Percentiles rank a stretch among this genome's conserved stretches.
phyloP scores from a whole-genome alignment of 2,329 filamentous ascomycete genomes.

The Trichoderma cornu-damae region DNA sequence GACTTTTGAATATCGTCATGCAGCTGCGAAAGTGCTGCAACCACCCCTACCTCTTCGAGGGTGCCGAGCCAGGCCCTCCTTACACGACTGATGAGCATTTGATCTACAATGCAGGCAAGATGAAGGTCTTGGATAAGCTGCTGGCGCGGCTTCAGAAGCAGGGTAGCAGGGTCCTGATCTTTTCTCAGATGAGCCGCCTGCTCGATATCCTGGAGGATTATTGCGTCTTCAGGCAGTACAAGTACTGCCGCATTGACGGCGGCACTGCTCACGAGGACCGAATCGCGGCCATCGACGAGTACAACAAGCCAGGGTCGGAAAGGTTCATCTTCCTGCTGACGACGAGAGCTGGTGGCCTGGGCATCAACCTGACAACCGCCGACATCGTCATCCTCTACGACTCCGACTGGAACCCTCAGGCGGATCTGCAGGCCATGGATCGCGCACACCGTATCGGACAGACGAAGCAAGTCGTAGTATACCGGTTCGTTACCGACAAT shows the following conservation, averaged over 20 bases:
- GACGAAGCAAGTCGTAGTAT: slow-evolving; percentile 95
- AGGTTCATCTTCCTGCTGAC: slow-evolving; percentile 96
- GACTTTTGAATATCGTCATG: slow-evolving; percentile 98
- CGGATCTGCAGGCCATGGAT: slow-evolving; percentile 98
- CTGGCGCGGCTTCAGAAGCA: slow-evolving; percentile 76
- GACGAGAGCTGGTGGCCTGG: slow-evolving; percentile 88
- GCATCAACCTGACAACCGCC: slow-evolving; percentile 91
- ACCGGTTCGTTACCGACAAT: slow-evolving; percentile 94
- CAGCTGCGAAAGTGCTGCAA: slow-evolving; percentile 98
- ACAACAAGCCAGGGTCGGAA: slow-evolving; percentile 92
- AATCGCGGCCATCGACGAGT: slow-evolving; percentile 95
- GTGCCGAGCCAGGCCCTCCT: slow-evolving; percentile 91
- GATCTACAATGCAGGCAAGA: slow-evolving; percentile 89
- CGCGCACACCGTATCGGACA: slow-evolving; percentile 97
- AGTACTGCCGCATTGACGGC: slow-evolving; percentile 96
- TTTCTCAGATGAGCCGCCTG: slow-evolving; percentile 98
- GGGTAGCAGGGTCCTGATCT: slow-evolving; percentile 94
- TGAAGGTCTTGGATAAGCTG: slow-evolving; percentile 93
- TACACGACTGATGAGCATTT: slow-evolving; percentile 98
- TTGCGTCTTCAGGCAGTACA: slow-evolving; percentile 89
- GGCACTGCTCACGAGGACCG: slow-evolving; percentile 96
- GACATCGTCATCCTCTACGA: slow-evolving; percentile 97
- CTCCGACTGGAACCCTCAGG: slow-evolving; percentile 98
- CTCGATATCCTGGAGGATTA: slow-evolving; percentile 97
- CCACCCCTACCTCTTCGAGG: slow-evolving; percentile 96